phyloP scores from a whole-genome alignment of 169 alveolate genomes.

The Plasmodium malariae region DNA sequence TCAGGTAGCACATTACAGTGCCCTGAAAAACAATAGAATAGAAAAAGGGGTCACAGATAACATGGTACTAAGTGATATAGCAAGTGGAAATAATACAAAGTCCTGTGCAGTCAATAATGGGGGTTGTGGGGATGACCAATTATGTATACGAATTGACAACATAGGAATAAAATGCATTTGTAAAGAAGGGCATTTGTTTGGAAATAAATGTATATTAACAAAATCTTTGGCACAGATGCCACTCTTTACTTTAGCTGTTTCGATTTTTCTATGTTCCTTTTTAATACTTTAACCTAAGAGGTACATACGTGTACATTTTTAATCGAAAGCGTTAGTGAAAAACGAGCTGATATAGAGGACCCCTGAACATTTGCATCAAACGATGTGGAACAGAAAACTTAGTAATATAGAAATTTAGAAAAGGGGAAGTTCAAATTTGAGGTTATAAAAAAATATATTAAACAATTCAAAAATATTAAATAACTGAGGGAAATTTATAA shows the following conservation, averaged over 20 bases:
- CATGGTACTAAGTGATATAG: background rate
- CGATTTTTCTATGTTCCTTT: background rate
- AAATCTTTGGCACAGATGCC: background rate
- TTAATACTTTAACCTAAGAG: background rate
- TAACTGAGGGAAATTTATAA: no score
- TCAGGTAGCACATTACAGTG: background rate
- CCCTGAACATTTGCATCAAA: no score
- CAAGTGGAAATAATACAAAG: background rate
- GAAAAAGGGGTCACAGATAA: constrained; percentile 10
- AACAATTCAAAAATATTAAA: no score
- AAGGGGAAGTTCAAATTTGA: no score
- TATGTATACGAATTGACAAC: constrained; percentile 23
- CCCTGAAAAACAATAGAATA: constrained; percentile 10
- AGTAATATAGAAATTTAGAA: no score
- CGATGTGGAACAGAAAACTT: no score
- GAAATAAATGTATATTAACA: background rate
- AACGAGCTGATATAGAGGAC: no score
- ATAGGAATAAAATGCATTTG: constrained; percentile 20
- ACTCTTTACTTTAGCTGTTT: background rate
- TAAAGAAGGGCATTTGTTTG: constrained; percentile 34
- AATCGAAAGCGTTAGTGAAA: no score
- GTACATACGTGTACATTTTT: background rate
- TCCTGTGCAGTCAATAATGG: constrained; percentile 32
- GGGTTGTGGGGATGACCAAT: constrained; percentile 33
- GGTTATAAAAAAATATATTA: no score